Evolutionary conservation across 2,329 filamentous ascomycete genomes (phyloP).

Genomic region (Pseudocercospora crystallina): DNA sequence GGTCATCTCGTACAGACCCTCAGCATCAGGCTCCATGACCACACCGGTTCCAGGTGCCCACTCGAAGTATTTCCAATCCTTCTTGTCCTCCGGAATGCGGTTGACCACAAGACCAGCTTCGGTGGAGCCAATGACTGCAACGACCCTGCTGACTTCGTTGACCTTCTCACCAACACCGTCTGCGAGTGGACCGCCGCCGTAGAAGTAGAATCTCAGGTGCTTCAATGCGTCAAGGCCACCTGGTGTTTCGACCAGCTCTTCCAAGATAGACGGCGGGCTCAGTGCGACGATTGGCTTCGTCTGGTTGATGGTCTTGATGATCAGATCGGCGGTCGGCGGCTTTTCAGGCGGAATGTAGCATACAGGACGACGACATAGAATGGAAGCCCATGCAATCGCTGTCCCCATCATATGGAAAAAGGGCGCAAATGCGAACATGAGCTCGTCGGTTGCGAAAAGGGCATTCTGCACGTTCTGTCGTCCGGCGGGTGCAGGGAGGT

Average conservation of each 20-base stretch:
- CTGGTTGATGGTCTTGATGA: slow-evolving; percentile 13
- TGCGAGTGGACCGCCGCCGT: slow-evolving; percentile 22
- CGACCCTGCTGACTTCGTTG: slow-evolving; percentile 12
- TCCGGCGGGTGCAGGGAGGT: slow-evolving; percentile 9
- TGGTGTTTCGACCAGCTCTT: slow-evolving; percentile 18
- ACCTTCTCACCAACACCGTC: slow-evolving; percentile 14
- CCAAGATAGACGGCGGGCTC: slow-evolving; percentile 20
- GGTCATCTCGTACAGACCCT: slow-evolving; percentile 38
- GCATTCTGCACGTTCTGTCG: slow-evolving; percentile 11
- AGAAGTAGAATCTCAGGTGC: slow-evolving; percentile 16
- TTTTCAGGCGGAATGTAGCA: slow-evolving; percentile 14
- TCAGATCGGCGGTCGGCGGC: slow-evolving; percentile 17
- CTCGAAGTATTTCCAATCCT: slow-evolving; percentile 25
- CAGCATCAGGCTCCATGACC: slow-evolving; percentile 16
- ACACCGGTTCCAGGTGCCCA: slow-evolving; percentile 21
- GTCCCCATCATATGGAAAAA: slow-evolving; percentile 25
- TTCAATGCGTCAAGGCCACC: slow-evolving; percentile 16
- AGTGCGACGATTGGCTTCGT: slow-evolving; percentile 7
- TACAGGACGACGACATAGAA: slow-evolving; percentile 12
- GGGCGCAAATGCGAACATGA: slow-evolving; percentile 16
- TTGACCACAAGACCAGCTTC: slow-evolving; percentile 20
- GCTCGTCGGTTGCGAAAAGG: slow-evolving; percentile 7
- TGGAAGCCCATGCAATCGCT: slow-evolving; percentile 11
- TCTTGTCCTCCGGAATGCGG: slow-evolving; percentile 21
- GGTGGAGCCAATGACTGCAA: slow-evolving; percentile 19